Base-by-base conservation (phyloP, 768 basidiomycete genomes). In the Tulasnella sp. region DNA sequence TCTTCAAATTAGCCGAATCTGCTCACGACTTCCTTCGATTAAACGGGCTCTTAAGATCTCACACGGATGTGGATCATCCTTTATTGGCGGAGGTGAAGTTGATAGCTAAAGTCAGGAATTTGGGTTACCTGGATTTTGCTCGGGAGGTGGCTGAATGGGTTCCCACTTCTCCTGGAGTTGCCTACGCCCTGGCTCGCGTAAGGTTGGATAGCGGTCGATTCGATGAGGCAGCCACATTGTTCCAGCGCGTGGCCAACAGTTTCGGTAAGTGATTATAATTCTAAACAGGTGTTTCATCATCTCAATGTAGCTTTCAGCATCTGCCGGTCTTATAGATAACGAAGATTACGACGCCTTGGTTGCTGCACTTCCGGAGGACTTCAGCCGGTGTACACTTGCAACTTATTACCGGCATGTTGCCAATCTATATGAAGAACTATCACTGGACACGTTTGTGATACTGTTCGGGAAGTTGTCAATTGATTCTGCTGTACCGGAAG, bases 391-490 rank as follows among this genome's bases (percentile, higher is more conserved):
- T n/a, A n/a, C n/a, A 77, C 4, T 72, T 78, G 47, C 79, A 59
- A 69, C 72, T 7, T 93, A 84, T 68, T 91, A 90, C 66, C 65
- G 79, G 25, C 86, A 90, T 64, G 74, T 76, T 32, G 76, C 81
- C 15, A 65, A 72, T n/a, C 66, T 92, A 8, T 95, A 89, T 69
- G 82, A 78, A 58, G 66, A 72, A 42, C 69, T 68, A 20, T 68
- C 66, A 28, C 64, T 75, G 45, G 69, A 79, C 27, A 69, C 69
- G 20, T 70, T 83, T 27, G 81, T 89, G 58, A 76, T 85, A 28
- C 63, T 66, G 20, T 96, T 93, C 62, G 76, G 83, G 41, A 77
- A 81, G 57, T 69, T 88, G 29, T 88, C 92, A 8, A 72, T 95
- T 53, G 80, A 82, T n/a, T 73, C 74, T 45, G 78, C 78, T 5